Evolutionary conservation across 169 alveolate genomes (phyloP), one percentile per base, ranked within the genome.

Genomic region (Plasmodium malariae): DNA sequence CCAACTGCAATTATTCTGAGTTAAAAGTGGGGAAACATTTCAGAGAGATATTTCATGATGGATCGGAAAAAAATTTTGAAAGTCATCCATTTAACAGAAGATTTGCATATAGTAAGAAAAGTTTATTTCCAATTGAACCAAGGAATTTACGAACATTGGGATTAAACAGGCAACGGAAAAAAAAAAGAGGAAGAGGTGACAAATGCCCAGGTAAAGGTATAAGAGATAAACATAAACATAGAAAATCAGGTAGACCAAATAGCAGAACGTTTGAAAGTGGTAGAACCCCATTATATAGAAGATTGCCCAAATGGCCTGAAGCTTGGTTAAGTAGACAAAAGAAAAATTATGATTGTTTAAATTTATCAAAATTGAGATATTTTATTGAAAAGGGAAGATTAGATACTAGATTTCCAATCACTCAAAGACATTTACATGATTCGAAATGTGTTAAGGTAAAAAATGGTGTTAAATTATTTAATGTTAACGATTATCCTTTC

Each of bases 371-470:
- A 70, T 48, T 96, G 34, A 94, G 98, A 57, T 93, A 93, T 54
- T 96, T 96, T 80, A 93, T 96, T 57, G 98, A 96, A 59, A 76
- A 88, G 17, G 97, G 97, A 1, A 88, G 98, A 32, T 76, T 96
- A 26, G 98, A 96, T 76, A 69, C 94, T 4, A 71, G 97, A 21
- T 96, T 94, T 74, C 96, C 96, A 7, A 95, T 96, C 21, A 96
- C 98, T 0, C 98, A 96, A 91, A 93, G 98, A 37, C 98, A 96
- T 73, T 93, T 96, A 65, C 68, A 91, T 83, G 98, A 96, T 91
- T 92, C 96, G 67, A 85, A 95, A 34, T 96, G 98, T 76, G 95
- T 94, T 43, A 93, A 88, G 69, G 95, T 93, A 19, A 93, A 90
- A 92, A 83, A 92, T 49, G 98, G 98, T 21, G 97, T 96, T 0